phyloP scores from a whole-genome alignment of 495 filamentous ascomycete genomes.

The Parathielavia hyrcaniae region DNA sequence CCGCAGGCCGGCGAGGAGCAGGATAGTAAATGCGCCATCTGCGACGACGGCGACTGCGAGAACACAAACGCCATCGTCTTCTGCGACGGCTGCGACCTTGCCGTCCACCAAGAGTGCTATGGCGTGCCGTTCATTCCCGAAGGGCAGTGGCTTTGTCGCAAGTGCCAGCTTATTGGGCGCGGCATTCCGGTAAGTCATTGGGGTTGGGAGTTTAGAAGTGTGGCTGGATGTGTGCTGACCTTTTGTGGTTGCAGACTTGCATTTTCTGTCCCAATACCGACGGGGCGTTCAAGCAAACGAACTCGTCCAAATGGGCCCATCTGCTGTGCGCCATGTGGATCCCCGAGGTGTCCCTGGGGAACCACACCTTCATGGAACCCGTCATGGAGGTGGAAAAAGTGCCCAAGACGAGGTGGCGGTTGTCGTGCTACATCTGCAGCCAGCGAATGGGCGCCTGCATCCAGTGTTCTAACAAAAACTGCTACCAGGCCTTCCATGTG shows the following conservation, averaged over 20 bases:
- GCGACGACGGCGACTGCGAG: slow-evolving; percentile 96
- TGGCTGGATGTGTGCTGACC: slow-evolving; percentile 7
- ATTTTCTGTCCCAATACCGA: slow-evolving; percentile 98
- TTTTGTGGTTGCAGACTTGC: slow-evolving; percentile 55
- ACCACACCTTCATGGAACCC: slow-evolving; percentile 94
- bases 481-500: slow-evolving; percentile 97
- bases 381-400: slow-evolving; percentile 98
- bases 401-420: slow-evolving; percentile 84
- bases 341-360: slow-evolving; percentile 91
- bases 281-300: slow-evolving; percentile 97
- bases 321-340: slow-evolving; percentile 97
- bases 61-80: slow-evolving; percentile 99
- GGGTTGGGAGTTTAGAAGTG: background rate
- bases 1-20: slow-evolving; percentile 84
- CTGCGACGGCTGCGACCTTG: slow-evolving; percentile 95
- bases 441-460: slow-evolving; percentile 98
- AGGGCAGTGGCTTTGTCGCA: slow-evolving; percentile 96
- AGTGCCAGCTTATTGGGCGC: slow-evolving; percentile 90
- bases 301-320: slow-evolving; percentile 91
- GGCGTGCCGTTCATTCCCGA: slow-evolving; percentile 98
- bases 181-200: slow-evolving; percentile 62
- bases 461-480: slow-evolving; percentile 95
- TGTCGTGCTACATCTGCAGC: slow-evolving; percentile 93
- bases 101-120: slow-evolving; percentile 98
- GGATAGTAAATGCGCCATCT: slow-evolving; percentile 95